A percentile compares a stretch with the other conserved stretches of the same genome.
phyloP scores from a whole-genome alignment of 768 basidiomycete genomes.

The Lactarius quietus region DNA sequence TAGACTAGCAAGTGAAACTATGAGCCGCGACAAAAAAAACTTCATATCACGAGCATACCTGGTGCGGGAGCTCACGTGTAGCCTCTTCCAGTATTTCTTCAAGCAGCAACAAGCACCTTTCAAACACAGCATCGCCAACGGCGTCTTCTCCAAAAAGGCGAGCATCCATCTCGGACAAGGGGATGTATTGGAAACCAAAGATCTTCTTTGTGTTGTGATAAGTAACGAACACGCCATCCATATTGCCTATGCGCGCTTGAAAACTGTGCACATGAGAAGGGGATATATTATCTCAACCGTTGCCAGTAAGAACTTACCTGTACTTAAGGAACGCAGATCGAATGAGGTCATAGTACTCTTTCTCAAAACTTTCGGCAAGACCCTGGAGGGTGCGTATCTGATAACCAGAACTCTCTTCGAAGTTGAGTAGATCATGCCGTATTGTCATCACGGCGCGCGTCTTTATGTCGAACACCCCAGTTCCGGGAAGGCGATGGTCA shows the following conservation, averaged over 20 bases:
- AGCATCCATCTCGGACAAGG: conserved; percentile 83
- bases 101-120: conserved; percentile 64
- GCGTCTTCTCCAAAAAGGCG: conserved; percentile 62
- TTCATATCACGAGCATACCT: conserved; percentile 44
- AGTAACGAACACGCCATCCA: conserved; percentile 91
- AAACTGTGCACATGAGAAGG: conserved; percentile 48
- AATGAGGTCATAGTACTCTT: conserved; percentile 92
- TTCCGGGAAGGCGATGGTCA: conserved; percentile 77
- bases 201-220: conserved; percentile 85
- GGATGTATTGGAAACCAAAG: conserved; percentile 93
- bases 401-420: conserved; percentile 81
- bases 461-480: conserved; percentile 94
- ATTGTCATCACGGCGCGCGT: conserved; percentile 85
- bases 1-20: conserved; percentile 38
- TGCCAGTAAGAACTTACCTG: conserved; percentile 44
- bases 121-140: conserved; percentile 72
- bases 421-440: conserved; percentile 82
- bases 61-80: conserved; percentile 53
- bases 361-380: conserved; percentile 74
- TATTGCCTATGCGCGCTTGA: conserved; percentile 93
- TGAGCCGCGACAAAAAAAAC: conserved; percentile 5
- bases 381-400: conserved; percentile 64
- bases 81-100: conserved; percentile 64
- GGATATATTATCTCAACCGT: not conserved
- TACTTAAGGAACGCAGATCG: conserved; percentile 95